These are phyloP conservation scores for Botrytis aclada DNA, from an alignment of 2,329 filamentous ascomycete genomes.

Conservation along the genomic window DNA sequence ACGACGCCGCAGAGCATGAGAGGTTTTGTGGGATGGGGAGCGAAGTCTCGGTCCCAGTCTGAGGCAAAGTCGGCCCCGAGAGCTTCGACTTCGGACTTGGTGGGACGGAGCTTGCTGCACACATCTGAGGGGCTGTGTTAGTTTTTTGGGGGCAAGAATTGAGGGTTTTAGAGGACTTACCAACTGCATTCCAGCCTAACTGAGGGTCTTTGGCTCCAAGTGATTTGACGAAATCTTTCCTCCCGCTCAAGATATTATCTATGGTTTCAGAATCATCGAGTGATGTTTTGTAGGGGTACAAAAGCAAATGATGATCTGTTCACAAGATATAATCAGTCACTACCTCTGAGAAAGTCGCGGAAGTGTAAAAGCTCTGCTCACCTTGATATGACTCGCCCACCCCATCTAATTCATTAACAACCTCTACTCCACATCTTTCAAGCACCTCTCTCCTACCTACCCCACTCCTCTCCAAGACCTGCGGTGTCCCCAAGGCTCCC, in stretches of 20 bases:
- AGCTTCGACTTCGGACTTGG: constrained; percentile 50
- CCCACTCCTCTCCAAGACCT: constrained; percentile 60
- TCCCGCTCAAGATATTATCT: constrained; percentile 51
- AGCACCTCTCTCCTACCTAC: constrained; percentile 53
- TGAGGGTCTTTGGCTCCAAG: constrained; percentile 48
- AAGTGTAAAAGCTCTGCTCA: background rate
- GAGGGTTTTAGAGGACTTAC: constrained; percentile 21
- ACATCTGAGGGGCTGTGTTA: constrained; percentile 41
- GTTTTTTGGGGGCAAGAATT: background rate
- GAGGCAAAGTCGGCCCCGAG: constrained; percentile 51
- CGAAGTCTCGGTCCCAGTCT: constrained; percentile 56
- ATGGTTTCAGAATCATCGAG: constrained; percentile 48
- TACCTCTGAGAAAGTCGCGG: background rate
- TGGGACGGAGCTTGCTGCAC: constrained; percentile 54
- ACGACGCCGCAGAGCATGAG: constrained; percentile 53
- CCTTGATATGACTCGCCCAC: constrained; percentile 54
- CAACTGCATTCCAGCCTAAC: constrained; percentile 55
- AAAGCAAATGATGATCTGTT: constrained; percentile 49
- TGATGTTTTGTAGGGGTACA: constrained; percentile 51
- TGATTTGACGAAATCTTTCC: constrained; percentile 45
- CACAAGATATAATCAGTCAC: background rate
- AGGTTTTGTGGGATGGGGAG: constrained; percentile 31
- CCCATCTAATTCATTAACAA: constrained; percentile 48
- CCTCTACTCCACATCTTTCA: constrained; percentile 45
- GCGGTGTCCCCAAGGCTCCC: constrained; percentile 39